Evolutionary conservation across 2,329 filamentous ascomycete species (phyloP).

Genomic region (Sporothrix pallida): DNA sequence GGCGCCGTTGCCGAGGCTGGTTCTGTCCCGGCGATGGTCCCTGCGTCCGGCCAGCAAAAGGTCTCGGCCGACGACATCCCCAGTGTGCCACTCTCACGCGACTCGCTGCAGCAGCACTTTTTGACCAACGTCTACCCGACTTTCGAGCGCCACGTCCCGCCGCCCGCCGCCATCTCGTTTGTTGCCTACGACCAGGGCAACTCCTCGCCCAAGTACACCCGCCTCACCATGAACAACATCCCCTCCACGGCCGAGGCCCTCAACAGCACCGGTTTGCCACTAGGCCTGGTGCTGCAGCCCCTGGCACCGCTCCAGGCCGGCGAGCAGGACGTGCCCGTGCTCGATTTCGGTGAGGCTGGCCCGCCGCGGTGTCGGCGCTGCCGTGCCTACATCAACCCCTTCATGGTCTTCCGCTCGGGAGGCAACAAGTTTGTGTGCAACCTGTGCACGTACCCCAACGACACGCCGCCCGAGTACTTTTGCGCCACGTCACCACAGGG

Average conservation of each 20-base stretch:
- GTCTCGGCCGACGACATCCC: constrained; percentile 93
- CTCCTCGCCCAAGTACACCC: constrained; percentile 89
- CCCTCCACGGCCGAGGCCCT: constrained; percentile 82
- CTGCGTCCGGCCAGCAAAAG: constrained; percentile 70
- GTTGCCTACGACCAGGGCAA: constrained; percentile 97
- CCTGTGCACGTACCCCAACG: constrained; percentile 96
- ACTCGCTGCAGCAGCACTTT: constrained; percentile 81
- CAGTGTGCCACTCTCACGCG: constrained; percentile 84
- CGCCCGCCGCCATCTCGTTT: constrained; percentile 85
- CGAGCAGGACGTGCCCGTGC: constrained; percentile 84
- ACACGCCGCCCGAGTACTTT: constrained; percentile 91
- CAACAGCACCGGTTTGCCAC: constrained; percentile 77
- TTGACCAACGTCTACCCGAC: constrained; percentile 89
- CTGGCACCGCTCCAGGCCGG: constrained; percentile 82
- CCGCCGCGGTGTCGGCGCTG: constrained; percentile 92
- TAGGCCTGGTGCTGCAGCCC: constrained; percentile 88
- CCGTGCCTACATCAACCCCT: constrained; percentile 96
- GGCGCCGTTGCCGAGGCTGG: constrained; percentile 42
- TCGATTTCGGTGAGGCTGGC: constrained; percentile 91
- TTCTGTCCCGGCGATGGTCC: constrained; percentile 54
- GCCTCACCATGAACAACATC: constrained; percentile 92
- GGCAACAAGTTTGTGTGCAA: constrained; percentile 98
- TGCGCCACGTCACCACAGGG: constrained; percentile 87
- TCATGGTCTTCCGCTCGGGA: constrained; percentile 94
- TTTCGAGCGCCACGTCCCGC: constrained; percentile 91